Percentiles rank a stretch among this genome's conserved stretches.
phyloP scores from a whole-genome alignment of 2,329 filamentous ascomycete genomes.

The Aureobasidium sp. region DNA sequence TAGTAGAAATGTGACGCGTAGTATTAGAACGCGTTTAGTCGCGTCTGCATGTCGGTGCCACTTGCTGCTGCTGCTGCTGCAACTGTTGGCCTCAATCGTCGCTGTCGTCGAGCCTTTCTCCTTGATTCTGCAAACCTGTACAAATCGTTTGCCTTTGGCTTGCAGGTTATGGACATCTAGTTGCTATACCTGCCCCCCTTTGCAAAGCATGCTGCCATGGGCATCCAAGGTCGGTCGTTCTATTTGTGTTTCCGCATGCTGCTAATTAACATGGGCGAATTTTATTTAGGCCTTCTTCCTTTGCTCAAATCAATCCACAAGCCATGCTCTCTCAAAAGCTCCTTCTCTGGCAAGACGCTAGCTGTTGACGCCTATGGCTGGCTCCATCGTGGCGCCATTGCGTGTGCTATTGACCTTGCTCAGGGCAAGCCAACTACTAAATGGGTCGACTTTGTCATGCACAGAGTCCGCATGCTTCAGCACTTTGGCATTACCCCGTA shows the following conservation, averaged over 20 bases:
- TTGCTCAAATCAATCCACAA: constrained; percentile 95
- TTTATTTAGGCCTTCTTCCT: constrained; percentile 80
- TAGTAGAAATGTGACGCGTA: no score
- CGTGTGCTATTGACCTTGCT: constrained; percentile 85
- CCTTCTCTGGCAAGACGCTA: constrained; percentile 78
- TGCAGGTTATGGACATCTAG: no score
- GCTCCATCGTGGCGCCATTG: constrained; percentile 87
- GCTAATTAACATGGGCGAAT: not conserved
- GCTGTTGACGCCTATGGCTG: constrained; percentile 98
- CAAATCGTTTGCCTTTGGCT: no score
- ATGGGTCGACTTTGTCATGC: constrained; percentile 84
- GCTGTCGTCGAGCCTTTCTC: no score
- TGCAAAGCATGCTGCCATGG: constrained; percentile 30
- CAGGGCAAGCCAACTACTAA: constrained; percentile 80
- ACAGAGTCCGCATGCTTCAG: constrained; percentile 85
- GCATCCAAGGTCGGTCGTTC: constrained; percentile 31
- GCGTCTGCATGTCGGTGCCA: no score
- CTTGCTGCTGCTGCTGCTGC: no score
- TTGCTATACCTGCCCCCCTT: no score
- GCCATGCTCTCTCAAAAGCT: constrained; percentile 69
- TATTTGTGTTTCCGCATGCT: not conserved
- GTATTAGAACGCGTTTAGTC: no score
- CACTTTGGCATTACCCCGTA: constrained; percentile 94
- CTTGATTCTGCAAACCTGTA: no score
- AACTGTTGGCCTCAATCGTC: no score